Evolutionary conservation across 345 rosid genomes (phyloP).

Genomic region (Camelina hispida): DNA sequence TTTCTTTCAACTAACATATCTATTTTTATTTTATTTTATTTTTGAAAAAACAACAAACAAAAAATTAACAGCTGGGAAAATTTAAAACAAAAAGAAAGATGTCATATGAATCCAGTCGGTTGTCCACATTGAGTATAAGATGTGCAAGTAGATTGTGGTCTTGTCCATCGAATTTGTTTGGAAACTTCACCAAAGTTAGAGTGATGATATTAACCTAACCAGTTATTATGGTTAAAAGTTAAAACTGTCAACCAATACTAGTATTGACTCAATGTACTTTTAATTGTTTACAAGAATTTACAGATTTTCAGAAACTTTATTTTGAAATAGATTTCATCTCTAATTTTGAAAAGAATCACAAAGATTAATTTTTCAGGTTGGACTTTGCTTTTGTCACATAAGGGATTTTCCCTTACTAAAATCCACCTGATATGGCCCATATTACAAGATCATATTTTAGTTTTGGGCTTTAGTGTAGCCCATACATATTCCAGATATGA

Average conservation of each 20-base stretch:
- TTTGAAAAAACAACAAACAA: too few species aligned
- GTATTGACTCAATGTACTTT: neutral
- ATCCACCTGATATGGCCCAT: slow-evolving; percentile 22
- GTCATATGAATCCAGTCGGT: neutral
- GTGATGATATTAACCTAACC: neutral
- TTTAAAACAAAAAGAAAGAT: too few species aligned
- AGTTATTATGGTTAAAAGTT: neutral
- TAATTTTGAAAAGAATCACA: neutral
- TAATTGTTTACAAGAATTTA: neutral
- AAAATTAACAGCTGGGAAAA: too few species aligned
- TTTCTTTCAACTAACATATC: neutral
- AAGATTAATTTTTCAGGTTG: neutral
- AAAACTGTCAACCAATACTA: neutral
- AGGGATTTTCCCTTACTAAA: neutral
- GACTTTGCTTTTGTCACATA: slow-evolving; percentile 1
- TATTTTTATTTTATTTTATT: too few species aligned
- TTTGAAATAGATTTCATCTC: neutral
- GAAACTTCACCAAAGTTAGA: neutral
- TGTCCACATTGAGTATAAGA: too few species aligned
- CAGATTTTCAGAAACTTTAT: neutral
- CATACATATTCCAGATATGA: neutral
- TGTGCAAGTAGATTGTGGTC: neutral
- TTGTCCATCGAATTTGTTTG: neutral
- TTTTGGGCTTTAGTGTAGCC: slow-evolving; percentile 23
- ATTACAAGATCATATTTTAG: neutral